phyloP scores from a whole-genome alignment of 1,284 basidiomycete species.

The Schizopora paradoxa region DNA sequence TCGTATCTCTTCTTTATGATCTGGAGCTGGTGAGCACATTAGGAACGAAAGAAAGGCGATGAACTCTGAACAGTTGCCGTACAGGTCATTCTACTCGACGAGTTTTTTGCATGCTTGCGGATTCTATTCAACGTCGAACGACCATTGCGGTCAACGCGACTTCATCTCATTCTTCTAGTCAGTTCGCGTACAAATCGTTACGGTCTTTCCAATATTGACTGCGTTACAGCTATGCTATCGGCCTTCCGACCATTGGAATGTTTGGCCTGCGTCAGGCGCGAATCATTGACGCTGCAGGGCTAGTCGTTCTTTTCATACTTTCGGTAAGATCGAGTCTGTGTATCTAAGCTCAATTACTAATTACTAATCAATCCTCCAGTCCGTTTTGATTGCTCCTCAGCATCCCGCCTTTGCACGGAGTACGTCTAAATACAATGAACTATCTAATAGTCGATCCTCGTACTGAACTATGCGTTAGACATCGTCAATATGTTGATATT shows the following conservation, averaged over 20 bases:
- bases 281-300: slow-evolving; percentile 15
- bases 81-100: slow-evolving; percentile 8
- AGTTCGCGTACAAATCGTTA: slow-evolving; percentile 6
- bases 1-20: slow-evolving; percentile 27
- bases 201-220: background rate
- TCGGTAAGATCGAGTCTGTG: slow-evolving; percentile 2
- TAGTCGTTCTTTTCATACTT: slow-evolving; percentile 21
- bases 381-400: slow-evolving; percentile 7
- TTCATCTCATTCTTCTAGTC: slow-evolving; percentile 26
- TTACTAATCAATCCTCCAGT: background rate
- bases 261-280: slow-evolving; percentile 26
- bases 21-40: slow-evolving; percentile 27
- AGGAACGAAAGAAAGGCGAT: background rate
- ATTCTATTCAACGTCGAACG: slow-evolving; percentile 13
- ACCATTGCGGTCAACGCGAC: slow-evolving; percentile 15
- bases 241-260: slow-evolving; percentile 25
- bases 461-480: background rate
- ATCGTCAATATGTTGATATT: slow-evolving; percentile 12
- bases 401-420: slow-evolving; percentile 9
- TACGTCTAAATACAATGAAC: background rate
- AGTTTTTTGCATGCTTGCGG: slow-evolving; percentile 18
- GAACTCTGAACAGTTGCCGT: background rate
- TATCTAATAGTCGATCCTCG: background rate
- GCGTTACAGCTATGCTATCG: slow-evolving; percentile 6
- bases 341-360: background rate